A percentile compares a stretch with the other conserved stretches of the same genome.
Conservation (phyloP, 2,329 filamentous ascomycete genomes). For the Calcarisporium arbuscula region DNA sequence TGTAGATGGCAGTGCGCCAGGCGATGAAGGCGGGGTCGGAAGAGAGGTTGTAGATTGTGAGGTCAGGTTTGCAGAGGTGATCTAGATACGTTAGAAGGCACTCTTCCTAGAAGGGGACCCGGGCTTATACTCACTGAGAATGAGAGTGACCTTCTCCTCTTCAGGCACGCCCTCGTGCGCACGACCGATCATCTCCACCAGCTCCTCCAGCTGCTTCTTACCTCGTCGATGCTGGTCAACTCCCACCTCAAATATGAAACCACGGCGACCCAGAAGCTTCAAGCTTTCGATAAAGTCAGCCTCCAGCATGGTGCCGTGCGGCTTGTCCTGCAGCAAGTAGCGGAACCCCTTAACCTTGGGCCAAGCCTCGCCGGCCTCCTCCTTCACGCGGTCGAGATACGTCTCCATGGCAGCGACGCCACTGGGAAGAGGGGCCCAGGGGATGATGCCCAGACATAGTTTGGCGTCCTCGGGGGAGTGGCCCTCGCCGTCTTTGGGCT, state of each 20-base stretch:
- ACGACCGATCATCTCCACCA: constrained; percentile 61
- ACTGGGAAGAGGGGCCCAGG: constrained; percentile 79
- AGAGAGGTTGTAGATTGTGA: constrained; percentile 53
- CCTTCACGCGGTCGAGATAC: constrained; percentile 59
- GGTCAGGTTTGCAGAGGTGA: constrained; percentile 83
- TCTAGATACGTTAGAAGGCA: constrained; percentile 47
- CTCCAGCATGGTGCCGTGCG: constrained; percentile 56
- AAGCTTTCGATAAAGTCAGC: constrained; percentile 59
- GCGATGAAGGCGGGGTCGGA: constrained; percentile 54
- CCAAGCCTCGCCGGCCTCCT: constrained; percentile 60
- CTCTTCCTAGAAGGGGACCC: too few species aligned
- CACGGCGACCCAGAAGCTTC: constrained; percentile 56
- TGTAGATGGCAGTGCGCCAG: constrained; percentile 64
- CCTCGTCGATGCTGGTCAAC: constrained; percentile 76
- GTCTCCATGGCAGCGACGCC: constrained; percentile 51
- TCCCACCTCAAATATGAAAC: constrained; percentile 73
- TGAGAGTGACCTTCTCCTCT: constrained; percentile 55
- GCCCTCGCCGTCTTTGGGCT: constrained; percentile 50
- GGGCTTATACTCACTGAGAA: constrained; percentile 69
- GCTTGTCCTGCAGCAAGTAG: constrained; percentile 76
- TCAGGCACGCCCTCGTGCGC: constrained; percentile 57
- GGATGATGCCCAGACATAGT: constrained; percentile 64
- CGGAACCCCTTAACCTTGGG: constrained; percentile 68
- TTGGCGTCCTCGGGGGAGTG: constrained; percentile 38
- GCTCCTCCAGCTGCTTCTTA: constrained; percentile 65